Conservation (phyloP, 306 rosid genomes). For the Cucurbita ficifolia region DNA sequence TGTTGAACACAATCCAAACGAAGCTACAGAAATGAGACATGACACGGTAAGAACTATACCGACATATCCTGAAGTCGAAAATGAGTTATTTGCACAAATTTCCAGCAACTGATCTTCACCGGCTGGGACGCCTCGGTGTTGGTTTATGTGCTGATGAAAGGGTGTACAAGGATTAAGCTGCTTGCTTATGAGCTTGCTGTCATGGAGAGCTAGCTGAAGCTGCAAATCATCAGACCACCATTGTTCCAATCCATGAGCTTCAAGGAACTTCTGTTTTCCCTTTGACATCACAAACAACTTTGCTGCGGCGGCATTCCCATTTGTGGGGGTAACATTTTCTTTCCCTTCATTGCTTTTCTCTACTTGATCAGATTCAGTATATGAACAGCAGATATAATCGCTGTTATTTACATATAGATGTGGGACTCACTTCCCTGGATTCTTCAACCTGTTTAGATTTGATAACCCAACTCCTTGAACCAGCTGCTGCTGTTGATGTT, state of each 20-base stretch:
- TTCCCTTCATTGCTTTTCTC: slow-evolving; percentile 22
- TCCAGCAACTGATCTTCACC: neutral
- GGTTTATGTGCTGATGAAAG: slow-evolving; percentile 32
- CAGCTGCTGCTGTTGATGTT: slow-evolving; percentile 3
- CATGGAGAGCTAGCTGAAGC: slow-evolving; percentile 60
- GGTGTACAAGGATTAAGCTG: slow-evolving; percentile 60
- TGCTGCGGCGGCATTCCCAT: slow-evolving; percentile 33
- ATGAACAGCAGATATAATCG: slow-evolving; percentile 84
- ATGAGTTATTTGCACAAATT: neutral
- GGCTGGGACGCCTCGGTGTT: slow-evolving; percentile 4
- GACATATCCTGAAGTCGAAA: neutral
- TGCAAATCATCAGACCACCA: slow-evolving; percentile 97
- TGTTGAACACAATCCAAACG: neutral
- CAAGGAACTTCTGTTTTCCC: slow-evolving; percentile 79
- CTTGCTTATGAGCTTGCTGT: slow-evolving; percentile 68
- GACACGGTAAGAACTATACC: neutral
- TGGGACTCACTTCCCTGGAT: slow-evolving; percentile 60
- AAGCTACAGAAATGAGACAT: neutral
- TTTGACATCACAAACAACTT: slow-evolving; percentile 76
- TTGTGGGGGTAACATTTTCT: slow-evolving; percentile 34
- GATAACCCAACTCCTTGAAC: slow-evolving; percentile 43
- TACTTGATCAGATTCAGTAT: slow-evolving; percentile 36
- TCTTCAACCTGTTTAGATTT: slow-evolving; percentile 24
- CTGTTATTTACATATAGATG: slow-evolving; percentile 78
- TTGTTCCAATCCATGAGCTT: slow-evolving; percentile 90